A percentile compares a stretch with the other conserved stretches of the same genome.
Evolutionary conservation across 768 basidiomycete genomes (phyloP).

Genomic region (Holtermannia corniformis): DNA sequence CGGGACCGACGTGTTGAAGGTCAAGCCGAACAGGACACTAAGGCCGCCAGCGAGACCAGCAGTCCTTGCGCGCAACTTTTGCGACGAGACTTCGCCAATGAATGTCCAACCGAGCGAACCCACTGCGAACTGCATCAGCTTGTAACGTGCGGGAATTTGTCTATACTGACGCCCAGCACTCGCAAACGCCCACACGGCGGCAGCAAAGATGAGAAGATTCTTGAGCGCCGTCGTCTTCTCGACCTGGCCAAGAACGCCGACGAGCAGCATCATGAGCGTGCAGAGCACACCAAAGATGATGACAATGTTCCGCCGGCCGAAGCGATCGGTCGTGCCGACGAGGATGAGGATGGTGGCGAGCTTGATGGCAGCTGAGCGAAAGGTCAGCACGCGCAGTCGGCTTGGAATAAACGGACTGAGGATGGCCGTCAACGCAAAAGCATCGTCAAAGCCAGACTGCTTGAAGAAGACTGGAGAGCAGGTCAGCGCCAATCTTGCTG

Average conservation of each 20-base stretch:
- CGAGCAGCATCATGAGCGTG: conserved; percentile 10
- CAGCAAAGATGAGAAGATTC: conserved; percentile 5
- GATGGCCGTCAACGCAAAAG: conserved; percentile 14
- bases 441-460: conserved; percentile 14
- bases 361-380: conserved; percentile 9
- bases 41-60: conserved; percentile 16
- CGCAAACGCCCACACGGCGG: conserved; percentile 11
- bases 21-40: conserved; percentile 12
- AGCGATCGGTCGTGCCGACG: conserved; percentile 9
- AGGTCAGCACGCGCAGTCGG: background rate
- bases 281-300: conserved; percentile 2
- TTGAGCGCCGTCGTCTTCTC: conserved; percentile 2
- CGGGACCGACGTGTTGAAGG: conserved; percentile 15
- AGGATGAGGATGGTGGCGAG: conserved; percentile 8
- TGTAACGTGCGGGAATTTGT: background rate
- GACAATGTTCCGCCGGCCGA: conserved; percentile 15
- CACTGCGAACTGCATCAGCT: background rate
- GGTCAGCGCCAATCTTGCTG: background rate
- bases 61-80: conserved; percentile 11
- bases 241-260: conserved; percentile 14
- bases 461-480: conserved; percentile 10
- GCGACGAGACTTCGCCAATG: conserved; percentile 12
- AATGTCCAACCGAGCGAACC: conserved; percentile 13
- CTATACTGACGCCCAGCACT: conserved; percentile 1
- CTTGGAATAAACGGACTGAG: no score